Percentiles rank a stretch among this genome's conserved stretches.
Conservation (phyloP, 495 filamentous ascomycete species). For the Neurospora pannonica region DNA sequence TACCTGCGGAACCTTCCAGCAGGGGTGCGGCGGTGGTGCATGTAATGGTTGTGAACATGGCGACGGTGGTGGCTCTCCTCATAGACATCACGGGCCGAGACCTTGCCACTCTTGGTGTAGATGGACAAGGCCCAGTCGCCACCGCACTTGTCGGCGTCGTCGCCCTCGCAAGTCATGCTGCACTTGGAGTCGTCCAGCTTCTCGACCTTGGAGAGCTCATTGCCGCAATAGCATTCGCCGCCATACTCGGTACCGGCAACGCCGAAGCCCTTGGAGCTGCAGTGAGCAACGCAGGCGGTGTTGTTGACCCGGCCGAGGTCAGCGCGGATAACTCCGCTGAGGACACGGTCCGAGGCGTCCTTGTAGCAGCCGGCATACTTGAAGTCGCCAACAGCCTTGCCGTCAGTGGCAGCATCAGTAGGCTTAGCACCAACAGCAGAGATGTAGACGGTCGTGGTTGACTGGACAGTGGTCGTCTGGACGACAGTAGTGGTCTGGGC, state of each 20-base stretch:
- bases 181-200: constrained; percentile 34
- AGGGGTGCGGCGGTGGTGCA: constrained; percentile 15
- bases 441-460: constrained; percentile 44
- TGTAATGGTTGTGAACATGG: constrained; percentile 17
- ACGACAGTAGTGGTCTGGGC: constrained; percentile 23
- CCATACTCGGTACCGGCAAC: constrained; percentile 58
- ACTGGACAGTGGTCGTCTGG: constrained; percentile 30
- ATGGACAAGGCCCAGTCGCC: constrained; percentile 33
- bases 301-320: constrained; percentile 43
- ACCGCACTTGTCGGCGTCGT: constrained; percentile 34
- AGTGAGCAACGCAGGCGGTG: constrained; percentile 49
- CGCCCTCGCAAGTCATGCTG: constrained; percentile 36
- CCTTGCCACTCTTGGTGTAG: constrained; percentile 26
- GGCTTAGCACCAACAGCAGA: constrained; percentile 12
- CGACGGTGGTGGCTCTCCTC: constrained; percentile 3
- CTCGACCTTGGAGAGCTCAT: constrained; percentile 27
- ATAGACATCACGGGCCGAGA: background rate
- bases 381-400: constrained; percentile 16
- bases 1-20: constrained; percentile 4
- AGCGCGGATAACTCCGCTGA: constrained; percentile 36
- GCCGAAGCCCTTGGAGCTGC: constrained; percentile 37
- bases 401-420: constrained; percentile 5
- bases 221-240: constrained; percentile 57
- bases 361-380: constrained; percentile 27
- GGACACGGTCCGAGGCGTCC: constrained; percentile 16